Percentiles rank a stretch among this genome's conserved stretches.
Conservation (phyloP, 2,329 filamentous ascomycete species). For the Tolypocladium capitatum region DNA sequence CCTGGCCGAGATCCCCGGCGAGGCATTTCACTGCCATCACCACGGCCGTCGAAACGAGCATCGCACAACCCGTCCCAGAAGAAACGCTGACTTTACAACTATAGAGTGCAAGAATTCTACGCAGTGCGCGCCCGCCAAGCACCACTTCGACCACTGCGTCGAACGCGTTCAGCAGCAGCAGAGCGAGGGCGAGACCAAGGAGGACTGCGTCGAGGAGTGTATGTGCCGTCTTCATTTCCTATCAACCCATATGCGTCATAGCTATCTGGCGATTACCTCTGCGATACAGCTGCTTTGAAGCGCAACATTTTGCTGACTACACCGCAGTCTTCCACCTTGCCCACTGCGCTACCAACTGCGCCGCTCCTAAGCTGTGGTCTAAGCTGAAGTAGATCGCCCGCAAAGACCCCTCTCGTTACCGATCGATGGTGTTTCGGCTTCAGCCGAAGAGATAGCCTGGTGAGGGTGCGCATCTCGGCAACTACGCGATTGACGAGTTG, state of each 20-base stretch:
- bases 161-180: conserved; percentile 64
- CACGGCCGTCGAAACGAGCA: neutral
- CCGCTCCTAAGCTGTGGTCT: conserved; percentile 90
- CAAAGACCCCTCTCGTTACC: neutral
- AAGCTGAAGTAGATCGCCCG: conserved; percentile 63
- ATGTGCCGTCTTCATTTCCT: conserved; percentile 31
- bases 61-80: neutral
- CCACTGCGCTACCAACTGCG: conserved; percentile 87
- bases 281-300: neutral
- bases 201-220: conserved; percentile 99
- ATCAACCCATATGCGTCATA: neutral
- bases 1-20: neutral
- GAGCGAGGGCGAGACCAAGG: conserved; percentile 58
- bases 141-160: conserved; percentile 97
- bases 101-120: conserved; percentile 82
- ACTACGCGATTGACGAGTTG: neutral
- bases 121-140: conserved; percentile 77
- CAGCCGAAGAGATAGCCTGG: neutral
- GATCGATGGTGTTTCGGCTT: neutral
- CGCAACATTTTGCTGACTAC: conserved; percentile 1
- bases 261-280: neutral
- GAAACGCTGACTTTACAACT: conserved; percentile 10
- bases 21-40: conserved; percentile 10
- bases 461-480: neutral
- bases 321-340: conserved; percentile 91